Evolutionary conservation across 371 early-diverging fungal species (phyloP).

Genomic region (Mucor mucedo): DNA sequence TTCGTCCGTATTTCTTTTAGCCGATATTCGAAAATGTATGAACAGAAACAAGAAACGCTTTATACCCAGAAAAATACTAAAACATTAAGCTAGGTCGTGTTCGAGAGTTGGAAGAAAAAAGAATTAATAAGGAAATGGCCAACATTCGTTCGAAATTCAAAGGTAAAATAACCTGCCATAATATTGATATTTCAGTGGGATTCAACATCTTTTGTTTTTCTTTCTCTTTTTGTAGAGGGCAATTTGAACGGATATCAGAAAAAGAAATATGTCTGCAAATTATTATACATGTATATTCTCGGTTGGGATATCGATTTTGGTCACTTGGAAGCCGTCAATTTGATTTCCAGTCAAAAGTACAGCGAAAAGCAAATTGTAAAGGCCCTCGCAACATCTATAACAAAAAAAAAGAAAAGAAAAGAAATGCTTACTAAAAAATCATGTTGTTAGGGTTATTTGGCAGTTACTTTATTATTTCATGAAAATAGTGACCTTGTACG

Average conservation of each 20-base stretch:
- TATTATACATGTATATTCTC: conserved; percentile 97
- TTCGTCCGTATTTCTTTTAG: conserved; percentile 41
- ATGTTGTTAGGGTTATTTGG: conserved; percentile 85
- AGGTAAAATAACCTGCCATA: conserved; percentile 56
- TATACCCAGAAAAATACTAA: not conserved
- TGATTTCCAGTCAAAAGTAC: conserved; percentile 88
- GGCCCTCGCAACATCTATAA: not conserved
- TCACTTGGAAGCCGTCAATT: conserved; percentile 93
- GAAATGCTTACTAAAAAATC: not conserved
- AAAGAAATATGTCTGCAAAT: conserved; percentile 98
- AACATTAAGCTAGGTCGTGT: conserved; percentile 79
- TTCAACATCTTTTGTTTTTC: not conserved
- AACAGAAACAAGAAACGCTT: not conserved
- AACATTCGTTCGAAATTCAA: conserved; percentile 98
- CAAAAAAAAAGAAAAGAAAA: too few species aligned
- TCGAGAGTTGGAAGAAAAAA: conserved; percentile 93
- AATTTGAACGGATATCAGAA: conserved; percentile 95
- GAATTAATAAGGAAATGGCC: conserved; percentile 98
- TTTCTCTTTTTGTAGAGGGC: conserved; percentile 65
- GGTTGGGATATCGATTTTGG: conserved; percentile 98
- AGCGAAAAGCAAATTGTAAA: conserved; percentile 96
- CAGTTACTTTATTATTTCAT: conserved; percentile 87
- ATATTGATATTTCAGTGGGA: too few species aligned
- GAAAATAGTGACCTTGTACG: conserved; percentile 86
- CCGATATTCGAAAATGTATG: conserved; percentile 87